Percentiles rank a stretch among this genome's conserved stretches.
Conservation (phyloP, 805 yeast species). For the Pichia californica region DNA sequence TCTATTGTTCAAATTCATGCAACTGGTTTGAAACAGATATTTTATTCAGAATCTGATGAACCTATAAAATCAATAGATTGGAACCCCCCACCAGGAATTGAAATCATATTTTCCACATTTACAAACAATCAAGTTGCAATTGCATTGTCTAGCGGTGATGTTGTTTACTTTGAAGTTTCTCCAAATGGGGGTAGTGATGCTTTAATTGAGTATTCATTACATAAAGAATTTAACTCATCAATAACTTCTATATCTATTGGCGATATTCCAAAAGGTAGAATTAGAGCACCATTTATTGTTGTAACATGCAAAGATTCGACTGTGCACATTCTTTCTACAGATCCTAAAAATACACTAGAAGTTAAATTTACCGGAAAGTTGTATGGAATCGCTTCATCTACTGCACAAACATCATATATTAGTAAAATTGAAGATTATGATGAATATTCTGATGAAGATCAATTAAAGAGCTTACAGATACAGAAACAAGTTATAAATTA, state of each 20-base stretch:
- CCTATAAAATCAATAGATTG: slow-evolving; percentile 46
- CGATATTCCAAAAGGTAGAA: slow-evolving; percentile 40
- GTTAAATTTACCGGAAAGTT: slow-evolving; percentile 59
- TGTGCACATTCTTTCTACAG: slow-evolving; percentile 59
- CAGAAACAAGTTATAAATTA: slow-evolving; percentile 20
- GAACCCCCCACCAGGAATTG: slow-evolving; percentile 76
- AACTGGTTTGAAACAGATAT: slow-evolving; percentile 60
- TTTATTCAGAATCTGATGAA: slow-evolving; percentile 25
- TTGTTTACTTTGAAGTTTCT: slow-evolving; percentile 78
- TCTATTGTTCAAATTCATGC: slow-evolving; percentile 70
- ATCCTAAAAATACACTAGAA: slow-evolving; percentile 53
- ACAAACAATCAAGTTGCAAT: slow-evolving; percentile 65
- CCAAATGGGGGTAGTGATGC: slow-evolving; percentile 41
- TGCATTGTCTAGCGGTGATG: slow-evolving; percentile 64
- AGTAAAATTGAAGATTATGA: slow-evolving; percentile 4
- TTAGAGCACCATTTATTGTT: slow-evolving; percentile 52
- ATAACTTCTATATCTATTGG: slow-evolving; percentile 46
- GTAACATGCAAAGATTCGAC: slow-evolving; percentile 70
- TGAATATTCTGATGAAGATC: slow-evolving; percentile 9
- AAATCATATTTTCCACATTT: slow-evolving; percentile 51
- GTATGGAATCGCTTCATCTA: slow-evolving; percentile 40
- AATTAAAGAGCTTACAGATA: no score
- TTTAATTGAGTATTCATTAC: slow-evolving; percentile 63
- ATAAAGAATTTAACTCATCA: slow-evolving; percentile 45
- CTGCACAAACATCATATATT: slow-evolving; percentile 18